Evolutionary conservation across 371 early-diverging fungal species (phyloP), one percentile per base, ranked within the genome.

Genomic region (Mortierella sp.): DNA sequence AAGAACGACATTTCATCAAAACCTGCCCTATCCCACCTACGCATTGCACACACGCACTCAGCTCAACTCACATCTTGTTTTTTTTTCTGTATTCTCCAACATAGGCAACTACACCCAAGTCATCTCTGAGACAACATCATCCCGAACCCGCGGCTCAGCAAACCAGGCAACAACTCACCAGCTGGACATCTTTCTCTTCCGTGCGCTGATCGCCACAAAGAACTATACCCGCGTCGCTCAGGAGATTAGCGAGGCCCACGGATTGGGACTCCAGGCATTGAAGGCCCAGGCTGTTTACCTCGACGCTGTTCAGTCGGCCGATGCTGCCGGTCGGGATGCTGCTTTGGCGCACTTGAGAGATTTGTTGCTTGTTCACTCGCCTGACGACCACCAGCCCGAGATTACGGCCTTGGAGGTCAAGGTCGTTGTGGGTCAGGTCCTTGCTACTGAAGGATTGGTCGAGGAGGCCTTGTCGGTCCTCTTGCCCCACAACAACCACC

Each of bases 391-490:
- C 9, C 43, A 85, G 59, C 81, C 81, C 1, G 86, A 85, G 64
- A 53, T 74, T 46, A 78, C 86, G 0, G 79, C 78, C 6, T 70
- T 76, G 76, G 86, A 85, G 53, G 86, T 85, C 70, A 85, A 85
- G 46, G 89, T 91, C 1, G 78, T 94, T 24, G 89, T 89, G 0
- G 93, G 91, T 4, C 89, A 92, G 71, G 81, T 91, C 43, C 87
- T 91, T 31, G 86, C 87, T 53, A 34, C 76, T 10, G 89, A 89
- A 11, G 93, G 88, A 0, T 73, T 82, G 61, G 82, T 82, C 14
- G 94, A 94, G 44, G 94, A 92, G 34, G 94, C 97, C 16, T 88
- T 98, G 78, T 88, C 88, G 59, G 86, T 92, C 9, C 88, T 97
- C 51, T 92, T 93, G 48, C 89, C 89, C 54, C 93, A 93, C 72